Evolutionary conservation across 140 eudicot genomes (phyloP), one percentile per base, ranked within the genome.

Genomic region (Cichorium intybus): DNA sequence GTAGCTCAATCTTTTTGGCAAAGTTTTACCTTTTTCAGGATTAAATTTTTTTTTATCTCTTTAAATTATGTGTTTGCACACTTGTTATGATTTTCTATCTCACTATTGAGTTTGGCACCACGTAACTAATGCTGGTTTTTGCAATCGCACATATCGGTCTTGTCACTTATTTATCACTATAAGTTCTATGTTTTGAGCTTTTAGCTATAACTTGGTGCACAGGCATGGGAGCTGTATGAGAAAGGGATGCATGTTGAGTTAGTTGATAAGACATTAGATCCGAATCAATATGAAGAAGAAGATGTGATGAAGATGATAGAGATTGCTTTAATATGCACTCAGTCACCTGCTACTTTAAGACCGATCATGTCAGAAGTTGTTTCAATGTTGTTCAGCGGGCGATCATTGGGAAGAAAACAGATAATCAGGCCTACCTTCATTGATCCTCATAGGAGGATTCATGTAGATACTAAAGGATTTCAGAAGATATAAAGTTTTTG

Each of bases 141-240:
- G 60, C n/a, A n/a, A n/a, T n/a, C n/a, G n/a, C 60, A 26, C 22
- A 23, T 45, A 49, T 16, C 14, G 9, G 24, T 4, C 29, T 7
- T 4, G 39, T 55, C 23, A 55, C 14, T 55, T 22, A 9, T 50
- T 17, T 54, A 24, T 17, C 0, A 34, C 41, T 34, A 37, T 37
- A 5, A 55, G 10, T 26, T 31, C 22, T 26, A 24, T 12, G 4
- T 24, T 54, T 54, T 54, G 35, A 54, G 37, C 22, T 54, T 54
- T 4, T 0, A 10, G 6, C 20, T 55, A 27, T 34, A 18, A 15
- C 14, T 55, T 55, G 61, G 50, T 24, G 22, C 27, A 52, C 74
- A 82, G 88, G 85, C 85, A 26, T 83, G 89, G 89, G 63, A 69
- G 48, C 33, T 79, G 21, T 73, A 83, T 46, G 89, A 79, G 69